Base-by-base conservation (phyloP, 179 eudicot species). In the Beta corolliflora region DNA sequence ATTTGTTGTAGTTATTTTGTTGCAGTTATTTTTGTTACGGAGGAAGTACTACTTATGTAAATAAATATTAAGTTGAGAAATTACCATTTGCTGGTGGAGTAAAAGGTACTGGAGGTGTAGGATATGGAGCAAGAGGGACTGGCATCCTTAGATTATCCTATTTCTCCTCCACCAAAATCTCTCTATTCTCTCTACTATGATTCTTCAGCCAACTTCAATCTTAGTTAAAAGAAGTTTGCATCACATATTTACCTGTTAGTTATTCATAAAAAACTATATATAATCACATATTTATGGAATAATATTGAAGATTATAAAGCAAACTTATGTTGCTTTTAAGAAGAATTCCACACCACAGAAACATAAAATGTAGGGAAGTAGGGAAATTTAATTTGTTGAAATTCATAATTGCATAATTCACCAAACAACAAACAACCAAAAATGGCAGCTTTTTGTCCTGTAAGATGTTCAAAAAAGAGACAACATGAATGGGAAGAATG, bases 51-150 rank as follows among this genome's bases (percentile, higher is more conserved):
- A 64, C 68, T 64, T 65, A 5, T 4, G 45, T 23, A 66, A 73
- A 72, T 41, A 18, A 5, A 31, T 25, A 19, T 11, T n/a, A 44
- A 81, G 15, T 21, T n/a, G 9, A 19, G 29, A 68, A 55, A 58
- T 63, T 91, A 93, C 97, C 97, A 85, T 91, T 92, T 61, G 92
- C 88, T 77, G 97, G 95, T 64, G 91, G 89, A 8, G 92, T 86
- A 73, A 85, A 87, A 73, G 96, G 86, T 60, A 84, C 86, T 14
- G 96, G 89, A 81, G 94, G 90, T 15, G 89, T 83, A 63, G 97
- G 97, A 90, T 92, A 93, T 14, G 97, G 96, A 82, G 96, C 97
- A 82, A 93, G 93, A 86, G 97, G 97, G 76, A 93, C 94, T 67
- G 97, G 94, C 97, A 93, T 93, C 84, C 88, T 83, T 81, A 21